Base-by-base conservation (phyloP, 2,329 filamentous ascomycete genomes). In the Dendrostoma leiphaemia region DNA sequence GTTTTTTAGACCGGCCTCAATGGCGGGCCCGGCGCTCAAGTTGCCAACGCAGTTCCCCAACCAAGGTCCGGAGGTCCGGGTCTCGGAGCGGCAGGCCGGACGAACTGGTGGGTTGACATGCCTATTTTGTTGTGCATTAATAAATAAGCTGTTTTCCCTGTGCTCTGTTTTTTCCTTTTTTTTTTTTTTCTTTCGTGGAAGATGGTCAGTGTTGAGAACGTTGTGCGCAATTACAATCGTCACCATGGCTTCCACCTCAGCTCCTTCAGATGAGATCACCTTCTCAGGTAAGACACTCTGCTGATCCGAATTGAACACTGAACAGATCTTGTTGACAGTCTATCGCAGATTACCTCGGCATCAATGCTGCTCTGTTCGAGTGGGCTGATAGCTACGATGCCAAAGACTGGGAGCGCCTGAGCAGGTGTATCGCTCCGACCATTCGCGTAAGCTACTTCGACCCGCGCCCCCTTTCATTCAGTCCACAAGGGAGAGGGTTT, bases 351-450 rank as follows among this genome's bases (percentile, higher is more conserved):
- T 64, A 62, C 52, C 62, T 63, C n/a, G 62, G 58, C 26, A 45
- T 64, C 45, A 64, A 62, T 38, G 50, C 59, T 13, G 61, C 59
- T n/a, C 56, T 63, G 12, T 64, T 57, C 32, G 57, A 59, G 57
- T 59, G 57, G 57, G 57, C 57, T 13, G 82, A 85, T 67, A 82
- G 78, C 72, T 85, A 86, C 69, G 83, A 86, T 68, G 78, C 77
- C 67, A 87, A 87, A 70, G 81, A 86, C 71, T 86, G 83, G 82
- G 72, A 75, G 13, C 78, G 82, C 48, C 76, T 86, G 26, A 65
- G 73, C 60, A 80, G 78, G 59, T 82, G 79, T 72, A 84, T 89
- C 60, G 84, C 85, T 3, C 84, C 85, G 1, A 84, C 79, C 1
- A 65, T 84, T 13, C 73, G 71, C 38, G 76, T 77, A 65, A 48